A percentile compares a stretch with the other conserved stretches of the same genome.
These are phyloP conservation scores for Brassica nigra DNA, from an alignment of 345 rosid species.

Conservation along the genomic window DNA sequence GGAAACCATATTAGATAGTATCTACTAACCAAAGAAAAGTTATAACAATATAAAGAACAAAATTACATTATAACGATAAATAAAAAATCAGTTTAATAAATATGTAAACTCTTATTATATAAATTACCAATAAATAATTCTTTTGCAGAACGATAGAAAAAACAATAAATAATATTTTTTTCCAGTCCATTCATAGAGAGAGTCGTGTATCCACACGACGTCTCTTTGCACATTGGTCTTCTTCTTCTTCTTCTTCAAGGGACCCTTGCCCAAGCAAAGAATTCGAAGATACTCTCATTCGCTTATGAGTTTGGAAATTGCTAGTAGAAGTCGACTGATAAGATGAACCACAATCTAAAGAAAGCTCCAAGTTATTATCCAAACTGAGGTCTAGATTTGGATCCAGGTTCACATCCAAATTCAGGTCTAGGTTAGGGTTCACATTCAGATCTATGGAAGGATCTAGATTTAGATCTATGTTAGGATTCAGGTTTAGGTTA, in stretches of 20 bases:
- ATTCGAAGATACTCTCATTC: background rate
- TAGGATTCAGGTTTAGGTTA: background rate
- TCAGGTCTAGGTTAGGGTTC: background rate
- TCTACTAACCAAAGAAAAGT: background rate
- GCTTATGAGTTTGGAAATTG: background rate
- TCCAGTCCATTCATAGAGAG: background rate
- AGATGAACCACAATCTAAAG: background rate
- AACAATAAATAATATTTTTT: background rate
- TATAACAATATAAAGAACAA: background rate
- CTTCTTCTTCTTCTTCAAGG: background rate
- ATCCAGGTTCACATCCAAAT: background rate
- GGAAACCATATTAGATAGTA: background rate
- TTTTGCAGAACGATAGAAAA: background rate
- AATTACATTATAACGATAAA: background rate
- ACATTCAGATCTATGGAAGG: background rate
- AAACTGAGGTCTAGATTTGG: background rate
- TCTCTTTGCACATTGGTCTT: background rate
- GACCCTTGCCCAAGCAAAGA: background rate
- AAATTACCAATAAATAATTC: background rate
- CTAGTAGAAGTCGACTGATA: background rate
- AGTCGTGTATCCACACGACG: background rate
- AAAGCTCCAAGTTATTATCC: background rate
- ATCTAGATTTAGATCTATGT: background rate
- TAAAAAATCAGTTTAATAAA: background rate
- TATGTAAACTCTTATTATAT: background rate